Evolutionary conservation across 2,329 filamentous ascomycete species (phyloP).

Genomic region (Penicillium sp.): DNA sequence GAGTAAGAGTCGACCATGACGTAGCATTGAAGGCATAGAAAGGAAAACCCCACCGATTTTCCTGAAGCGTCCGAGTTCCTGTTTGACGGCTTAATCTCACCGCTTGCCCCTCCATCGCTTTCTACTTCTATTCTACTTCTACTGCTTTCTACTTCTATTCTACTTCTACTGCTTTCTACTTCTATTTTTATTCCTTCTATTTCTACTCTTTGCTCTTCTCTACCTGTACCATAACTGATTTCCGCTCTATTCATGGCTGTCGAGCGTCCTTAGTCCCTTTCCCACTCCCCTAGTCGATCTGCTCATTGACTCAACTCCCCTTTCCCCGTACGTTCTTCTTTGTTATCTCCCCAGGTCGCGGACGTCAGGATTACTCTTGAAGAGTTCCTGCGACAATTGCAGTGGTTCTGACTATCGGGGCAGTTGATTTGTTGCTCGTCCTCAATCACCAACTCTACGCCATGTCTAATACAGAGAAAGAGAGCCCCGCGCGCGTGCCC

Average conservation of each 20-base stretch:
- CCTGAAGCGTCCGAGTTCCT: constrained; percentile 11
- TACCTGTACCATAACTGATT: not conserved
- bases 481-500: constrained; percentile 23
- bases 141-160: not conserved
- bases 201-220: not conserved
- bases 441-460: constrained; percentile 2
- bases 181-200: not conserved
- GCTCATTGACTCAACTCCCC: constrained; percentile 7
- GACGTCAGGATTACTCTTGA: constrained; percentile 2
- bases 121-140: too few relatives aligned
- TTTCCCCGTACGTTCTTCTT: constrained; percentile 14
- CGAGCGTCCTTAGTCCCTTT: constrained; percentile 11
- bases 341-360: constrained; percentile 7
- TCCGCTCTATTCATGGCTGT: constrained; percentile 15
- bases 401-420: constrained; percentile 3
- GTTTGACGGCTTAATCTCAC: constrained; percentile 21
- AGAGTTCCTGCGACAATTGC: constrained; percentile 11
- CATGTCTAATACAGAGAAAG: constrained; percentile 24
- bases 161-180: not conserved
- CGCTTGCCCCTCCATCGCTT: constrained; percentile 24
- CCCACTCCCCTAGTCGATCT: constrained; percentile 1
- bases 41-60: constrained; percentile 8
- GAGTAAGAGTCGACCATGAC: constrained; percentile 13
- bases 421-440: constrained; percentile 7
- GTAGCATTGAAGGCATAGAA: constrained; percentile 19